These are phyloP conservation scores for Zarea fungicola DNA, from an alignment of 2,329 filamentous ascomycete species.

Conservation along the genomic window DNA sequence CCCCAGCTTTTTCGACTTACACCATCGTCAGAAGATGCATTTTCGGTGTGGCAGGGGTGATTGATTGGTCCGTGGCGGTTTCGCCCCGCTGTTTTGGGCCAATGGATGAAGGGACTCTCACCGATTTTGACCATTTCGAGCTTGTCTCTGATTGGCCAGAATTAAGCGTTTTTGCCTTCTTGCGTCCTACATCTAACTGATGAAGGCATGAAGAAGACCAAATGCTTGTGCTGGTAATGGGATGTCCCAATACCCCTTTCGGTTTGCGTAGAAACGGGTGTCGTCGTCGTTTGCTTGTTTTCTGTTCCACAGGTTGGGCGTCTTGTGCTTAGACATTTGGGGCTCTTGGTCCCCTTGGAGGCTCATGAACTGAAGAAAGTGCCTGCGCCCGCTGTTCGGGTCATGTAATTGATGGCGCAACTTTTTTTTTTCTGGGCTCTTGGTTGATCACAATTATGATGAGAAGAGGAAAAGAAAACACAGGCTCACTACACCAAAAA, in stretches of 20 bases:
- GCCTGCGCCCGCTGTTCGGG: too few species aligned
- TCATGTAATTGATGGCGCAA: too few species aligned
- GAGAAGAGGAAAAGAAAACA: neutral
- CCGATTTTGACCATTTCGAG: slow-evolving; percentile 16
- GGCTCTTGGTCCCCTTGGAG: too few species aligned
- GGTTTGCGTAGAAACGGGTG: neutral
- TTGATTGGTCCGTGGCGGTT: slow-evolving; percentile 17
- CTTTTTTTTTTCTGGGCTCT: too few species aligned
- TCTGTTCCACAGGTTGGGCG: too few species aligned
- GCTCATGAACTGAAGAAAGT: too few species aligned
- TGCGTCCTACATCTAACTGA: slow-evolving; percentile 3
- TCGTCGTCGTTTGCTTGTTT: too few species aligned
- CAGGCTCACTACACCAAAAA: neutral
- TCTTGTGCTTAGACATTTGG: too few species aligned
- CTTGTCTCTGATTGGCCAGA: slow-evolving; percentile 9
- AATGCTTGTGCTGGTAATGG: too few species aligned
- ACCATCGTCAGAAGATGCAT: slow-evolving; percentile 28
- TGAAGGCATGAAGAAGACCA: too few species aligned
- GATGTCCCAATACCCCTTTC: too few species aligned
- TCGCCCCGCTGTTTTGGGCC: slow-evolving; percentile 6
- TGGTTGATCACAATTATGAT: too few species aligned
- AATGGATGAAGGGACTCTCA: slow-evolving; percentile 14
- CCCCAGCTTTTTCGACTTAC: slow-evolving; percentile 28
- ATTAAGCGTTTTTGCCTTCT: neutral
- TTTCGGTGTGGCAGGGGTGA: slow-evolving; percentile 24